These are phyloP conservation scores for Diversispora epigaea DNA, from an alignment of 192 early-diverging fungal genomes.

Conservation along the genomic window DNA sequence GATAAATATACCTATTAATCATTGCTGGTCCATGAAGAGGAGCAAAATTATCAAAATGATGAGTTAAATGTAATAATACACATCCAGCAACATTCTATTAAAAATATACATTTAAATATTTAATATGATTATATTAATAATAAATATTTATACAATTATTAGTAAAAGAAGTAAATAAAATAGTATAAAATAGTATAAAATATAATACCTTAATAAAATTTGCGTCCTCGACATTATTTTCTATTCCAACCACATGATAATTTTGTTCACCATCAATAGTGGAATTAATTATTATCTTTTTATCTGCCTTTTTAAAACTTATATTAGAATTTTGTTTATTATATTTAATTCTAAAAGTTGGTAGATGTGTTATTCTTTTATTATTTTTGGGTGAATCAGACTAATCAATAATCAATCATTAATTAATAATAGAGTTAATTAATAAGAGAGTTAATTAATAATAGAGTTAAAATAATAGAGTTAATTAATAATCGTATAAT, in stretches of 20 bases:
- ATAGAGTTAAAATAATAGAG: background rate
- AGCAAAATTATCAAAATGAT: slow-evolving; percentile 70
- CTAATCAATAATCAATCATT: background rate
- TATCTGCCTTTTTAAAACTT: slow-evolving; percentile 29
- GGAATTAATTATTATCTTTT: background rate
- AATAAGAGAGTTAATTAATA: no score
- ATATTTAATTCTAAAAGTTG: background rate
- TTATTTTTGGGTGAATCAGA: slow-evolving; percentile 8
- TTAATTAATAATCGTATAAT: background rate
- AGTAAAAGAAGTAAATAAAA: background rate
- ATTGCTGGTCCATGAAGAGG: slow-evolving; percentile 64
- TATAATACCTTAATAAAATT: slow-evolving; percentile 25
- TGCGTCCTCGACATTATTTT: slow-evolving; percentile 9
- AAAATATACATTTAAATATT: background rate
- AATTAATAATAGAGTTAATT: background rate
- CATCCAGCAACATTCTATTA: slow-evolving; percentile 66
- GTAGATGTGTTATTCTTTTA: background rate
- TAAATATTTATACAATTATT: no score
- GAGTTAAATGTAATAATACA: slow-evolving; percentile 61
- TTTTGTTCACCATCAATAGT: slow-evolving; percentile 12
- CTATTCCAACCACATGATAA: slow-evolving; percentile 18
- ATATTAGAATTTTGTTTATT: background rate
- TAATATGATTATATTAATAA: no score
- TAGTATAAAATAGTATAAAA: background rate
- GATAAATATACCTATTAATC: slow-evolving; percentile 44